Evolutionary conservation across 1,139 yeast species (phyloP).

Genomic region (Wickerhamomyces sp.): DNA sequence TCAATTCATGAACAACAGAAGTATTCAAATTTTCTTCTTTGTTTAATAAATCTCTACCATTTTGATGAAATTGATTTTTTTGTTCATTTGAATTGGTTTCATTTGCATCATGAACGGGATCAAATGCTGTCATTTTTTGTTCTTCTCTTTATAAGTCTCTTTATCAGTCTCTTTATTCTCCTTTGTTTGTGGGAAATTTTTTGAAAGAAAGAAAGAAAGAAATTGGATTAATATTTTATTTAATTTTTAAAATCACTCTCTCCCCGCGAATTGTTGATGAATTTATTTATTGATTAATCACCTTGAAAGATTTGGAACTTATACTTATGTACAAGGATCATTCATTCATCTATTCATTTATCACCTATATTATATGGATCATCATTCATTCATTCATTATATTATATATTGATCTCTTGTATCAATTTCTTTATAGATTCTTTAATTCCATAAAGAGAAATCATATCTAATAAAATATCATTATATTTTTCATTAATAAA

Average conservation of each 20-base stretch:
- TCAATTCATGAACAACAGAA: neutral
- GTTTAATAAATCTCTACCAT: neutral
- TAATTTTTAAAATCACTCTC: no score
- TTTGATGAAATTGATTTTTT: neutral
- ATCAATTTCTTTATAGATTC: neutral
- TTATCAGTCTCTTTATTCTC: neutral
- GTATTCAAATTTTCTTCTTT: neutral
- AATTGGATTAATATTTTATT: no score
- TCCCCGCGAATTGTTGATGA: no score
- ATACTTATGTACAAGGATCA: no score
- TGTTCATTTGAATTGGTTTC: neutral
- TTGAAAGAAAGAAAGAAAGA: no score
- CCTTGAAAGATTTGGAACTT: no score
- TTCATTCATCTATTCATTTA: no score
- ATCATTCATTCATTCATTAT: no score
- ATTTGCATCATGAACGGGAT: constrained; percentile 1
- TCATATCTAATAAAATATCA: neutral
- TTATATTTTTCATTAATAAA: neutral
- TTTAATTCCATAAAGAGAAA: neutral
- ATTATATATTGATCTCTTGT: no score
- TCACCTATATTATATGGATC: no score
- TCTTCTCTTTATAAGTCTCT: neutral
- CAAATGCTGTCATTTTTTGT: constrained; percentile 1
- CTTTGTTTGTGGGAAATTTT: no score
- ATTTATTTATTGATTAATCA: no score